A percentile compares a stretch with the other conserved stretches of the same genome.
These are phyloP conservation scores for Daldinia loculata DNA, from an alignment of 495 filamentous ascomycete genomes.

Conservation along the genomic window DNA sequence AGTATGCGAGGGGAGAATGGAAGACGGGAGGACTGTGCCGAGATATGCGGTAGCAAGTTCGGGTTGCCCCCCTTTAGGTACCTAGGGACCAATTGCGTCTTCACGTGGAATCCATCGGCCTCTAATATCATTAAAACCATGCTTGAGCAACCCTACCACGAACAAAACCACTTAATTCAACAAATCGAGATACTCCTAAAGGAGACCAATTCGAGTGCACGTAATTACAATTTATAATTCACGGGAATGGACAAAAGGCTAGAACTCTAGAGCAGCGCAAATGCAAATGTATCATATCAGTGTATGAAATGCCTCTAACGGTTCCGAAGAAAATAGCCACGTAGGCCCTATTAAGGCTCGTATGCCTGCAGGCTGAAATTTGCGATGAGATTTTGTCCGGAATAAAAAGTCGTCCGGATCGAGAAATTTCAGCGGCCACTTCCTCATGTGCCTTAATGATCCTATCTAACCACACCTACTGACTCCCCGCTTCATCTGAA, in stretches of 20 bases:
- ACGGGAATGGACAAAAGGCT: background rate
- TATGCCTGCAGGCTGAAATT: slow-evolving; percentile 11
- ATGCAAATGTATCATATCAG: slow-evolving; percentile 20
- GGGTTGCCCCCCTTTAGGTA: background rate
- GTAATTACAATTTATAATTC: background rate
- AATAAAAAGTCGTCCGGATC: slow-evolving; percentile 18
- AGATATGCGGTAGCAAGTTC: background rate
- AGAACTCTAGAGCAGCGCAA: background rate
- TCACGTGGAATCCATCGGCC: background rate
- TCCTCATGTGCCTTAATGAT: slow-evolving; percentile 15
- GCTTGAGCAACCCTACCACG: background rate
- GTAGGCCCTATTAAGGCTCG: slow-evolving; percentile 1
- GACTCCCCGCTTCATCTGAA: slow-evolving; percentile 32
- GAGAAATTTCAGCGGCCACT: slow-evolving; percentile 9
- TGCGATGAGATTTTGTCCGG: slow-evolving; percentile 16
- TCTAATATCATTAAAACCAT: background rate
- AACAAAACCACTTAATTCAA: background rate
- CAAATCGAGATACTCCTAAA: background rate
- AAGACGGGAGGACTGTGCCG: background rate
- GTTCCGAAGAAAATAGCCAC: slow-evolving; percentile 27
- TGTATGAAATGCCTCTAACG: slow-evolving; percentile 31
- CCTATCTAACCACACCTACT: slow-evolving; percentile 21
- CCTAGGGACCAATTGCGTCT: background rate
- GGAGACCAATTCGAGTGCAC: background rate
- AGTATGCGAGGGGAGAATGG: background rate